Evolutionary conservation across 257 asterid genomes (phyloP).

Genomic region (Nemophila menziesii): DNA sequence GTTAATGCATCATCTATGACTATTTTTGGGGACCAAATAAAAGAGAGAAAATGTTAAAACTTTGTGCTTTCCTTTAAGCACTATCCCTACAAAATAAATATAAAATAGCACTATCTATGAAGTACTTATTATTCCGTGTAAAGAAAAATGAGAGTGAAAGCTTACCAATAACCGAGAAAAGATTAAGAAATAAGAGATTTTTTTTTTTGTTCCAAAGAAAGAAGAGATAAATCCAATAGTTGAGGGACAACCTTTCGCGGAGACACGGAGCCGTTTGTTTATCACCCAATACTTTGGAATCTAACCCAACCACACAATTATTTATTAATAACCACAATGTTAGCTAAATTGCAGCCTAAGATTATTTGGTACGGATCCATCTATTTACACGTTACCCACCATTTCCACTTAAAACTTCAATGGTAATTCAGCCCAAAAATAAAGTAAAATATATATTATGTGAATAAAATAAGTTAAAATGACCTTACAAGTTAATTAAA

Average conservation of each 20-base stretch:
- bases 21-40: no score
- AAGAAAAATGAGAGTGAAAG: constrained; percentile 9
- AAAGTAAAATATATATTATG: no score
- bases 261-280: constrained; percentile 53
- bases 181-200: no score
- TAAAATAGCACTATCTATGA: background rate
- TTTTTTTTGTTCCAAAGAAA: no score
- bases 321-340: no score
- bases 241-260: constrained; percentile 34
- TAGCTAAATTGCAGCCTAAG: no score
- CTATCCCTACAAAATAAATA: no score
- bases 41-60: background rate
- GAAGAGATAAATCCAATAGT: constrained; percentile 27
- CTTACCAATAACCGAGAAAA: constrained; percentile 5
- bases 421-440: background rate
- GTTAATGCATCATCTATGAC: no score
- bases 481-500: no score
- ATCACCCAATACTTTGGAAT: constrained; percentile 43
- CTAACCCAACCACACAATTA: constrained; percentile 14
- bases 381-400: background rate
- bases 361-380: no score
- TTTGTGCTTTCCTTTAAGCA: no score
- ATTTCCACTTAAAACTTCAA: background rate
- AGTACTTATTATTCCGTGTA: background rate
- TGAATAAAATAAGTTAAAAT: no score